Evolutionary conservation across 2,329 filamentous ascomycete genomes (phyloP), one percentile per base, ranked within the genome.

Genomic region (Biscogniauxia mediterranea): DNA sequence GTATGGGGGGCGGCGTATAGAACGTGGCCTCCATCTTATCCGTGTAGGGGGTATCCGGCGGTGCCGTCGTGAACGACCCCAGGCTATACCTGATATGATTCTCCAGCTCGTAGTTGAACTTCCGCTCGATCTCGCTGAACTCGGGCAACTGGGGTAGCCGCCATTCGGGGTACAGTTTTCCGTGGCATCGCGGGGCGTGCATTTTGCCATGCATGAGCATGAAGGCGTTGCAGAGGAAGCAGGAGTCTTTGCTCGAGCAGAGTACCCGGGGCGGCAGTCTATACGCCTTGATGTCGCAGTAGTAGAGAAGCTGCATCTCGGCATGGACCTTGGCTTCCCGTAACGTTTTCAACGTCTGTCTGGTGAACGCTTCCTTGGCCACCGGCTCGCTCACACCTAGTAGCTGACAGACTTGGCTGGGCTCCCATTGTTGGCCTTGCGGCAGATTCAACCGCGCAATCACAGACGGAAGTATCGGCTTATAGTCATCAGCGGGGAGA

Each of bases 201-300:
- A 80, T 77, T 50, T 71, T 73, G 2, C 77, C 75, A 60, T 82
- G 77, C 15, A 76, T 64, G 1, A 64, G 57, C n/a, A 84, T 75
- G 61, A 83, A 79, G 6, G 76, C 68, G 56, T 83, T 79, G 67
- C 81, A 85, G 0, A 84, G 73, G 65, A 79, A 83, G 64, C 81
- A 85, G 1, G 81, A 78, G 56, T 79, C 76, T 60, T 84, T 84
- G 71, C 76, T 80, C 3, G 80, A 80, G 57, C 76, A 76, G 5
- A 84, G 77, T 2, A 80, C 74, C 19, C 80, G 75, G 8, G 80
- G 79, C 28, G 66, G 71, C 11, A 66, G 63, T 0, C 52, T 5
- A 0, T 61, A n/a, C 2, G 68, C 56, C 28, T 73, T 62, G 2
- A 71, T 55, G 55, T 81, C 76, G 58, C 76, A 81, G 62, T 79